Percentiles rank a stretch among this genome's conserved stretches.
Evolutionary conservation across 306 rosid species (phyloP).

Genomic region (Citrullus amarus): DNA sequence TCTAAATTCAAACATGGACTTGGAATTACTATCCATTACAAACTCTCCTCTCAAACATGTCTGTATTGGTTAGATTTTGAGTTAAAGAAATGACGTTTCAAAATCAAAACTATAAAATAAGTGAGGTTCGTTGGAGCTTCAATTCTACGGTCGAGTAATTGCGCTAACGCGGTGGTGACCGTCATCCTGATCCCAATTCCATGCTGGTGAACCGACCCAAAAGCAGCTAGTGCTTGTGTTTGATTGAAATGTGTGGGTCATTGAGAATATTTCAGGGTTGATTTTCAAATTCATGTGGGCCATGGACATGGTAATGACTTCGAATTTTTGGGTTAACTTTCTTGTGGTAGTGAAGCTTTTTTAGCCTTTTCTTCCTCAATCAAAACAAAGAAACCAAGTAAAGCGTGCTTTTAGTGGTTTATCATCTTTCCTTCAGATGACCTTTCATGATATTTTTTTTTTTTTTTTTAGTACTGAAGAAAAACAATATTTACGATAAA

Average conservation of each 20-base stretch:
- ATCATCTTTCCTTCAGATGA: neutral
- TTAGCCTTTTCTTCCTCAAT: neutral
- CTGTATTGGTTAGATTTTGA: neutral
- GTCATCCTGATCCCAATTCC: neutral
- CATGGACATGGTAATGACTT: neutral
- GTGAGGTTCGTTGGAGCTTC: too few species aligned
- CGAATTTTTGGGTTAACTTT: neutral
- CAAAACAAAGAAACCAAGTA: neutral
- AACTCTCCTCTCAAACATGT: too few species aligned
- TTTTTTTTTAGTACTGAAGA: too few species aligned
- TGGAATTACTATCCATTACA: too few species aligned
- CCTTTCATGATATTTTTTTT: neutral
- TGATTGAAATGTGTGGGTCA: neutral
- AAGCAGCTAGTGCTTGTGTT: neutral
- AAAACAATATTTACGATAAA: neutral
- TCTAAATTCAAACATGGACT: too few species aligned
- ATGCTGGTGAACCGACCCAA: too few species aligned
- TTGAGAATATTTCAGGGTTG: constrained; percentile 6
- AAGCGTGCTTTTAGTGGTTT: neutral
- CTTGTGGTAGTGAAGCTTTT: neutral
- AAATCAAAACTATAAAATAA: too few species aligned
- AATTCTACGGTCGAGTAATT: too few species aligned
- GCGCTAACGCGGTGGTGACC: too few species aligned
- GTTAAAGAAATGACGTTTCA: neutral
- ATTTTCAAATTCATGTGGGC: neutral